phyloP scores from a whole-genome alignment of 2,329 filamentous ascomycete species.

The Neopestalotiopsis rosae region DNA sequence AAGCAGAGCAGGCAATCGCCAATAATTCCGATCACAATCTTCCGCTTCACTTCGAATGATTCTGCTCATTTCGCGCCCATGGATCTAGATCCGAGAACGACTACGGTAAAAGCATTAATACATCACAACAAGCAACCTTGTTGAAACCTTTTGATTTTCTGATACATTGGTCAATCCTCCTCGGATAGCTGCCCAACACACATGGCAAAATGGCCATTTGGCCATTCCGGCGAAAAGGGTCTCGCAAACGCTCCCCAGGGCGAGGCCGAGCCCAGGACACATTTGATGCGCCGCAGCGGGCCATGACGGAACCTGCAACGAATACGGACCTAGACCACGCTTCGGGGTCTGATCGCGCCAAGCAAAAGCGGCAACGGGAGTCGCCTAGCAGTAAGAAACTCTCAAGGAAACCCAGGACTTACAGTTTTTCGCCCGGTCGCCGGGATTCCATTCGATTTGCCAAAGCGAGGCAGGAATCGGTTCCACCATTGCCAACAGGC shows the following conservation, averaged over 20 bases:
- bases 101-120: constrained; percentile 30
- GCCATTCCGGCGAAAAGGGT: constrained; percentile 80
- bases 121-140: constrained; percentile 30
- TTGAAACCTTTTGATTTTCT: constrained; percentile 18
- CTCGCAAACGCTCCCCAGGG: constrained; percentile 62
- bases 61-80: constrained; percentile 34
- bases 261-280: constrained; percentile 50
- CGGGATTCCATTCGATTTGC: constrained; percentile 57
- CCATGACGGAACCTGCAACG: constrained; percentile 31
- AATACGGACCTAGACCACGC: neutral
- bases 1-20: neutral
- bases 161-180: neutral
- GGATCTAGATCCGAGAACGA: constrained; percentile 35
- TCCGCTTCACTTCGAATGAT: neutral
- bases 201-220: constrained; percentile 72
- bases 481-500: constrained; percentile 29
- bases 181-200: neutral
- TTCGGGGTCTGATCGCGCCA: constrained; percentile 1
- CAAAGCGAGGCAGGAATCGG: constrained; percentile 32
- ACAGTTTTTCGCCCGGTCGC: constrained; percentile 66
- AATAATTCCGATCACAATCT: neutral
- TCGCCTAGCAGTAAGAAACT: constrained; percentile 40
- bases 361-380: constrained; percentile 18
- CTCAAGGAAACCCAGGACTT: constrained; percentile 38
- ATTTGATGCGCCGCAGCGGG: constrained; percentile 24